A percentile compares a stretch with the other conserved stretches of the same genome.
Evolutionary conservation across 371 early-diverging fungal genomes (phyloP).

Genomic region (Funneliformis caledonium): DNA sequence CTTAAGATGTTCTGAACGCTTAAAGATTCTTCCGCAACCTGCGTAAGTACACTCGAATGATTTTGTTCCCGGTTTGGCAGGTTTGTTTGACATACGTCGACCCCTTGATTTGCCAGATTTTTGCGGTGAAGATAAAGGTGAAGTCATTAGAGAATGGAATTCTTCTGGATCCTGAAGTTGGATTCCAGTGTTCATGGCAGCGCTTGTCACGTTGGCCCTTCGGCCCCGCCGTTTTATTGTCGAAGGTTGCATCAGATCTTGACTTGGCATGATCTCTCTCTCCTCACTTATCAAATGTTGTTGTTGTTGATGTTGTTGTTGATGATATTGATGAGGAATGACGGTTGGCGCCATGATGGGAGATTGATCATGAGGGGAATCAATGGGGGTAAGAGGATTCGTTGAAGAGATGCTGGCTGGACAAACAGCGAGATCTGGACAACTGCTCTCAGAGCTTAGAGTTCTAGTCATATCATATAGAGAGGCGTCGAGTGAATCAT

Average conservation of each 20-base stretch:
- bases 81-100: conserved; percentile 28
- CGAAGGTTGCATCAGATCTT: neutral
- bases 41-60: conserved; percentile 51
- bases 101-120: conserved; percentile 28
- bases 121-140: conserved; percentile 14
- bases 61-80: conserved; percentile 33
- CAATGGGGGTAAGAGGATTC: conserved; percentile 8
- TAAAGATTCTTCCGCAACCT: conserved; percentile 68
- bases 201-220: neutral
- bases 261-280: neutral
- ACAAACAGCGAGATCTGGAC: conserved; percentile 23
- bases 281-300: neutral
- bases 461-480: conserved; percentile 5
- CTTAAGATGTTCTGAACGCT: conserved; percentile 69
- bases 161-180: conserved; percentile 25
- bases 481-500: neutral
- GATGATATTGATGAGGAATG: neutral
- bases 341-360: neutral
- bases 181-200: neutral
- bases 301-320: neutral
- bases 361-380: conserved; percentile 38
- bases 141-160: conserved; percentile 7
- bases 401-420: neutral
- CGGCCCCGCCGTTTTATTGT: neutral
- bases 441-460: neutral